phyloP scores from a whole-genome alignment of 1,139 yeast species.

The Geotrichum siamense region DNA sequence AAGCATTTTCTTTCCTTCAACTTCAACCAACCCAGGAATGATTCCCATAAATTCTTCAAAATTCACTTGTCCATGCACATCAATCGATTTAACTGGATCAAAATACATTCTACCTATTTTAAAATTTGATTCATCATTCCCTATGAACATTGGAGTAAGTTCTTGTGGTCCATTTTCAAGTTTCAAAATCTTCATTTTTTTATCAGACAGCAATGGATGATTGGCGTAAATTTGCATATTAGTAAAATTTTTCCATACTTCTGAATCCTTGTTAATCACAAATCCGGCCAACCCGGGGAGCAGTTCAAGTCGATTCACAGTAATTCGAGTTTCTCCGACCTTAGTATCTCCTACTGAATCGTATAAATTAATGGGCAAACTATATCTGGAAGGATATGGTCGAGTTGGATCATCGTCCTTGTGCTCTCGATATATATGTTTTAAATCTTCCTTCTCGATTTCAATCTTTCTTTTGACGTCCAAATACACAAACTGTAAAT shows the following conservation, averaged over 20 bases:
- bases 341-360: background rate
- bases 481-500: background rate
- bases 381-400: constrained; percentile 4
- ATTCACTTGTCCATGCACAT: constrained; percentile 8
- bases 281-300: constrained; percentile 11
- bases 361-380: constrained; percentile 4
- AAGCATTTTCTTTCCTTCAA: background rate
- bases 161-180: constrained; percentile 10
- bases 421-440: background rate
- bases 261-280: constrained; percentile 4
- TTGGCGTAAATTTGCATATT: background rate
- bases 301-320: constrained; percentile 5
- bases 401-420: background rate
- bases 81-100: background rate
- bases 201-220: constrained; percentile 5
- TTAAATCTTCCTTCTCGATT: background rate
- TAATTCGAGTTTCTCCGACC: background rate
- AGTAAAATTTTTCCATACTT: background rate
- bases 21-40: background rate
- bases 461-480: constrained; percentile 3
- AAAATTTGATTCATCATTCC: constrained; percentile 5
- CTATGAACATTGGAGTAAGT: constrained; percentile 7
- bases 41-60: background rate
- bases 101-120: background rate
- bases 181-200: background rate